A percentile compares a stretch with the other conserved stretches of the same genome.
These are phyloP conservation scores for Nicotiana undulata DNA, from an alignment of 257 asterid species.

Conservation along the genomic window DNA sequence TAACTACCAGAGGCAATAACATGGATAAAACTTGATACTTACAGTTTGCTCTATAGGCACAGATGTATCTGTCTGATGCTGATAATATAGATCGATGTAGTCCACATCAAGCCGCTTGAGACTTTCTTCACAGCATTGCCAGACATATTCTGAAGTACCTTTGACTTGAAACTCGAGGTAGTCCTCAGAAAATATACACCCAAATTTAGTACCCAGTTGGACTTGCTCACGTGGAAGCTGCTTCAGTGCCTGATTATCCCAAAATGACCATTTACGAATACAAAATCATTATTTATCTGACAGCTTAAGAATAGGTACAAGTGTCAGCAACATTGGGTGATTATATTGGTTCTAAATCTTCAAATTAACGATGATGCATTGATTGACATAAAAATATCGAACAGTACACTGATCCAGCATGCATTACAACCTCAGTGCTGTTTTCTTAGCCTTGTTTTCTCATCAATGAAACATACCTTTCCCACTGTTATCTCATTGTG, in stretches of 20 bases:
- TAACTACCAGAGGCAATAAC: neutral
- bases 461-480: conserved; percentile 25
- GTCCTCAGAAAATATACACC: neutral
- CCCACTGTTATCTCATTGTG: conserved; percentile 48
- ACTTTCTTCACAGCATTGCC: conserved; percentile 45
- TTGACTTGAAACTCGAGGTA: neutral
- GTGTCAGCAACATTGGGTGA: neutral
- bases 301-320: neutral
- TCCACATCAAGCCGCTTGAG: conserved; percentile 42
- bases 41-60: conserved; percentile 61
- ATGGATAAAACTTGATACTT: neutral
- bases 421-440: neutral
- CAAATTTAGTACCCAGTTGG: conserved; percentile 33
- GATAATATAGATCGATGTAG: conserved; percentile 52
- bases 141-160: conserved; percentile 32
- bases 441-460: too few species aligned
- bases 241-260: conserved; percentile 25
- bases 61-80: conserved; percentile 33
- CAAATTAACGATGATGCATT: neutral
- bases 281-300: neutral
- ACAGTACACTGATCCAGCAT: neutral
- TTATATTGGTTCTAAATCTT: neutral
- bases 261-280: neutral
- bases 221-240: conserved; percentile 27
- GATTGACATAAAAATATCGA: neutral